Evolutionary conservation across 2,329 filamentous ascomycete genomes (phyloP).

Genomic region (Verticillium albo-atrum): DNA sequence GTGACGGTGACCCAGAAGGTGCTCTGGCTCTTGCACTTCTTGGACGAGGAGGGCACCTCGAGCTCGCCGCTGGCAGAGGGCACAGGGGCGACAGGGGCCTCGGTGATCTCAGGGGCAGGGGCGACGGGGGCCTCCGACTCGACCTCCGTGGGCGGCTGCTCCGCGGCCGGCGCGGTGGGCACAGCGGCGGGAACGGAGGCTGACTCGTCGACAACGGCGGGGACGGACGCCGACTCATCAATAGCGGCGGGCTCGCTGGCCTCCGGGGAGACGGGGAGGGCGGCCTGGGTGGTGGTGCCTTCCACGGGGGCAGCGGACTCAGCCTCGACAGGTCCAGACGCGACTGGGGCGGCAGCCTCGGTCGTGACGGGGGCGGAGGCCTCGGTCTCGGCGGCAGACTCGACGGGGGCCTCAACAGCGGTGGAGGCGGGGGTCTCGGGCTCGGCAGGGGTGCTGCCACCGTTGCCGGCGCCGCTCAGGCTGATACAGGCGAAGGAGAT

Average conservation of each 20-base stretch:
- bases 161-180: background rate
- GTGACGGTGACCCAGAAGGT: background rate
- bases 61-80: background rate
- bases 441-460: constrained; percentile 63
- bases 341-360: background rate
- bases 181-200: background rate
- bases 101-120: background rate
- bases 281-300: background rate
- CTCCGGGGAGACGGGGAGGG: background rate
- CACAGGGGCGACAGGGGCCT: background rate
- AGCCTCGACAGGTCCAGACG: background rate
- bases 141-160: background rate
- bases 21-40: background rate
- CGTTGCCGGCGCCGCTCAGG: constrained; percentile 55
- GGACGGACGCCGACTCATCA: background rate
- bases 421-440: constrained; percentile 22
- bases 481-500: constrained; percentile 72
- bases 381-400: constrained; percentile 43
- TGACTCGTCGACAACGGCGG: background rate
- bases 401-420: constrained; percentile 43
- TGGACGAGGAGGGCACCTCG: background rate
- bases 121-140: background rate
- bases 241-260: background rate
- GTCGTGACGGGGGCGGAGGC: constrained; percentile 1
- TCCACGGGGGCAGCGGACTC: background rate